Evolutionary conservation across 345 rosid species (phyloP), one percentile per base, ranked within the genome.

Genomic region (Salix koriyanagi): DNA sequence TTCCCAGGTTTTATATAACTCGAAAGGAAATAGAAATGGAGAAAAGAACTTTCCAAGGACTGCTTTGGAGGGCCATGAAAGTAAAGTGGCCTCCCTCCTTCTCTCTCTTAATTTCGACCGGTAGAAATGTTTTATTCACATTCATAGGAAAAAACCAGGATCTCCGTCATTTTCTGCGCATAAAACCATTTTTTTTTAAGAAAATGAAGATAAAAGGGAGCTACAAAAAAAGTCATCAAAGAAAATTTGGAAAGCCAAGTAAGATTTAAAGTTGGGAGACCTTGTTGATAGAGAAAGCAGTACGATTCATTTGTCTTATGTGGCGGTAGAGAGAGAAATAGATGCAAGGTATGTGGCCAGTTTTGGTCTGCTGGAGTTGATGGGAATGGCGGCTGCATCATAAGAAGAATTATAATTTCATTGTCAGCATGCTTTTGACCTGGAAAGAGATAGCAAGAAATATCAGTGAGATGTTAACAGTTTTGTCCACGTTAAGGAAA

Each of bases 401-500:
- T 4, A 4, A 71, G 21, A 13, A 48, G 75, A 71, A 54, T 71
- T 54, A 54, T 56, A 34, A n/a, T 13, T 18, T 19, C 30, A 42
- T 34, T 19, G 46, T 71, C 65, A 71, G 15, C 41, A 39, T 28
- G 26, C 69, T 73, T 73, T 73, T 41, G 52, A 73, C 65, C 68
- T 73, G 69, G 64, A 73, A 73, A 73, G 75, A 72, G 11, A 71
- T 32, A 32, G n/a, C 50, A 25, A 9, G 67, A 34, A 73, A 41
- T 39, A 37, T 58, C 13, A 37, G 66, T 72, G n/a, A 30, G 12
- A 34, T 11, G 34, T 56, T 72, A 52, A 61, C n/a, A 56, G 48
- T n/a, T 39, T 42, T 73, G 76, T 61, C 76, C 76, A 39, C 5
- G 69, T 62, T 61, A 73, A 73, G 76, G 76, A 73, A 61, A 73